Evolutionary conservation across 2,329 filamentous ascomycete species (phyloP), one percentile per base, ranked within the genome.

Genomic region (Fusarium sp.): DNA sequence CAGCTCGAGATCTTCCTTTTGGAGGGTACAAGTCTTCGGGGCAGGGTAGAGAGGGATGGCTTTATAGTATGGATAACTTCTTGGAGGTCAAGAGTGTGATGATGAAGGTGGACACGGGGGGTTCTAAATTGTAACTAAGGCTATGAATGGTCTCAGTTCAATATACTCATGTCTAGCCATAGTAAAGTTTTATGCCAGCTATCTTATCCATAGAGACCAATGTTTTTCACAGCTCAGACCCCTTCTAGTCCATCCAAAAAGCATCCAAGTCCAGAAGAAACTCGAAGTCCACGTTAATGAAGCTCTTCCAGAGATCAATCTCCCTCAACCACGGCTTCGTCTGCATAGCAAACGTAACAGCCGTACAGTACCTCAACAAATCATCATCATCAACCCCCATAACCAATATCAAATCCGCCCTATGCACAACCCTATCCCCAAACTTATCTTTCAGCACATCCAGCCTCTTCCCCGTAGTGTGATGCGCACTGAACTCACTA

Each of bases 241-340:
- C 28, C 31, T 7, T 13, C 41, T 65, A 65, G 1, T 80, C 75
- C n/a, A 78, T 15, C 72, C 75, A 80, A 20, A 57, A 68, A 3
- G 59, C 20, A 26, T 79, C 76, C 36, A 79, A 55, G 1, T 55
- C 54, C 15, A 66, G 41, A 10, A 80, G 12, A 42, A 80, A 67
- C 2, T 63, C 72, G 38, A 78, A 28, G 12, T 74, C 74, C 13
- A 80, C 77, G 47, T 80, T 78, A 1, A 80, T 60, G 33, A 80
- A 80, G 38, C 78, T 80, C 76, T 80, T 79, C 72, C 74, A 79
- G 13, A 79, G 14, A 20, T 80, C 77, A 55, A 80, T 51, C 15
- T 80, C 78, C 4, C 74, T 70, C 18, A 79, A 26, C 76, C 79
- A 80, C 17, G 78, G 76, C 69, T 77, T 80, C 22, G 76, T 80